Base-by-base conservation (phyloP, 495 filamentous ascomycete genomes). In the Penicillium diatomitis region DNA sequence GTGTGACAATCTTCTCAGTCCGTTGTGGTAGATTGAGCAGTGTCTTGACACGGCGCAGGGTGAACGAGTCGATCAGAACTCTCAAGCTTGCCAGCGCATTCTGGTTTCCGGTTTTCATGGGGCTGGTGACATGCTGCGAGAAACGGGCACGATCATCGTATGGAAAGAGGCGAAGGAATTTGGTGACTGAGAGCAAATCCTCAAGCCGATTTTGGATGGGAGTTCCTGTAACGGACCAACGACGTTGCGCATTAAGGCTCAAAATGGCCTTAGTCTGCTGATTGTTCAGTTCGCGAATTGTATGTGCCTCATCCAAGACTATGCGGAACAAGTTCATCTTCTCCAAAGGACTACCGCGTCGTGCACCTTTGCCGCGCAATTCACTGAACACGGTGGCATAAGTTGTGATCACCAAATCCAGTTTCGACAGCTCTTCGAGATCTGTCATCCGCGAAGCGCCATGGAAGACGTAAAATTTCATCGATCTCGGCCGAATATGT, bases 161-260 rank as follows among this genome's bases (percentile, higher is more conserved):
- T 0, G 92, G 92, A 53, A 81, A 80, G 9, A 98, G 65, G 2
- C 86, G 83, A 5, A 98, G 68, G 56, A 98, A 98, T 30, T 85
- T 90, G 46, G 95, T 84, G n/a, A 98, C 73, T 6, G 92, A 85
- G 11, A 85, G 81, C 6, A 98, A 74, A 62, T 98, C 92, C 45
- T 95, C 90, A 5, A 98, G 75, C 27, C 88, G 84, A 61, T 98
- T 96, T 61, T 95, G 87, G 10, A 92, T 84, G 0, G 90, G 87
- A 0, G 88, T 95, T 39, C 91, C 90, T 3, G 92, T 97, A 6
- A 98, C 89, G 2, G 92, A 90, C 92, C 92, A 98, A 11, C 90
- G 82, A 28, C 92, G 81, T 56, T 86, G 77, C 4, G 88, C 86
- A 44, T 84, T 75, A 8, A 98, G 72, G n/a, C 80, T 75, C 54